These are phyloP conservation scores for Lavandula angustifolia DNA, from an alignment of 257 asterid species.

Conservation along the genomic window DNA sequence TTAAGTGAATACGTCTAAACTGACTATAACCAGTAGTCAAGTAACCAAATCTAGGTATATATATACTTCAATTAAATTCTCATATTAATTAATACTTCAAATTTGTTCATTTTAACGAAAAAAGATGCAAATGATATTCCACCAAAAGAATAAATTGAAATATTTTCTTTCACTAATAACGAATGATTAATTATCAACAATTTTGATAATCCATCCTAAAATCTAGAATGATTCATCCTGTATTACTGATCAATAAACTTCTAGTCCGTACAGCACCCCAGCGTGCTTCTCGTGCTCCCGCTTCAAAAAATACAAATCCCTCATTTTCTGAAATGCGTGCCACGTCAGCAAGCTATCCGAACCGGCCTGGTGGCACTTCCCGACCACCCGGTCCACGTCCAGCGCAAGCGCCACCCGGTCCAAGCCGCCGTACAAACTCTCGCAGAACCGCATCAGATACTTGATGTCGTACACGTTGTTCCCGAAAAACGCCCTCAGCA, in stretches of 20 bases:
- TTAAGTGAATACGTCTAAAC: too few relatives aligned
- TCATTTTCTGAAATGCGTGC: conserved; percentile 52
- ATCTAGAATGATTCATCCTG: too few relatives aligned
- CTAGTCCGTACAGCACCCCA: conserved; percentile 49
- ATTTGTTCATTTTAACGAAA: too few relatives aligned
- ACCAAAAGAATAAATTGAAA: conserved; percentile 22
- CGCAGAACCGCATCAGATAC: conserved; percentile 46
- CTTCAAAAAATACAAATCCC: conserved; percentile 40
- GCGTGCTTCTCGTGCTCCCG: conserved; percentile 40
- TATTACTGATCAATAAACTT: conserved; percentile 25
- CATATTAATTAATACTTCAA: too few relatives aligned
- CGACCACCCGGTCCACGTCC: conserved; percentile 48
- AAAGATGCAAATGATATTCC: neutral
- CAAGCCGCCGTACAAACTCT: conserved; percentile 47
- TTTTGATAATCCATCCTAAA: conserved; percentile 17
- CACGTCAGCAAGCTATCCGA: conserved; percentile 63
- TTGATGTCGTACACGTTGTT: conserved; percentile 48
- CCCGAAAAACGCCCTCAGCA: conserved; percentile 42
- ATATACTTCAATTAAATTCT: too few relatives aligned
- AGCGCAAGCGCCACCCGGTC: conserved; percentile 45
- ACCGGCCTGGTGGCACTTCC: conserved; percentile 62
- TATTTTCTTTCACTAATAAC: conserved; percentile 6
- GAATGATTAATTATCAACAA: conserved; percentile 25
- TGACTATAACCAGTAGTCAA: too few relatives aligned
- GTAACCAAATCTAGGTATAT: too few relatives aligned